phyloP scores from a whole-genome alignment of 2,329 filamentous ascomycete species.

The Calonectria honghensis region DNA sequence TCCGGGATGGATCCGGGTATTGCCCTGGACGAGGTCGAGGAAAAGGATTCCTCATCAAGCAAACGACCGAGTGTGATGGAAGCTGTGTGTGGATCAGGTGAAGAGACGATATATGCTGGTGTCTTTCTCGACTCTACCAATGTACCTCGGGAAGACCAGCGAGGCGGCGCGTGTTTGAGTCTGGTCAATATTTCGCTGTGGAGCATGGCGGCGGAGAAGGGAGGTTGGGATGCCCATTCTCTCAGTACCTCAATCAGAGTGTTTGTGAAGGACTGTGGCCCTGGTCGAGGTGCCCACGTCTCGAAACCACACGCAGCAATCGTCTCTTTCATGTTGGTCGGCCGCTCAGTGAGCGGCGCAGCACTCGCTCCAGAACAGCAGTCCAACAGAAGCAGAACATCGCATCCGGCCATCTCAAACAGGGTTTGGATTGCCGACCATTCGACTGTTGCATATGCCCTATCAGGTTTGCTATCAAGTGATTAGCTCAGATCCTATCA shows the following conservation, averaged over 20 bases:
- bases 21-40: constrained; percentile 47
- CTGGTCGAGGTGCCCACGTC: constrained; percentile 52
- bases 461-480: constrained; percentile 48
- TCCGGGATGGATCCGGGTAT: constrained; percentile 46
- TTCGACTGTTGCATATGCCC: constrained; percentile 52
- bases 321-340: constrained; percentile 54
- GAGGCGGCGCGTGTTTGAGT: constrained; percentile 53
- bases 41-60: constrained; percentile 46
- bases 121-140: constrained; percentile 53
- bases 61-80: constrained; percentile 52
- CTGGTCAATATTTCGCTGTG: constrained; percentile 54
- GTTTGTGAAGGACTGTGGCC: constrained; percentile 52
- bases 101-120: constrained; percentile 53
- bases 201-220: constrained; percentile 55
- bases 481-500: constrained; percentile 31
- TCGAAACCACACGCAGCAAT: constrained; percentile 55
- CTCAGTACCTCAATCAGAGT: constrained; percentile 54
- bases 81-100: constrained; percentile 51
- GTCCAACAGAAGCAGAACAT: constrained; percentile 52
- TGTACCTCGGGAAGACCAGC: constrained; percentile 49
- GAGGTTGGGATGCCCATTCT: constrained; percentile 52
- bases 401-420: constrained; percentile 54
- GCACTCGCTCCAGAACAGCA: constrained; percentile 54
- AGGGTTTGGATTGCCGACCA: constrained; percentile 55
- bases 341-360: constrained; percentile 51